Evolutionary conservation across 2,329 filamentous ascomycete genomes (phyloP).

Genomic region (Ophiostoma triangulosporum): DNA sequence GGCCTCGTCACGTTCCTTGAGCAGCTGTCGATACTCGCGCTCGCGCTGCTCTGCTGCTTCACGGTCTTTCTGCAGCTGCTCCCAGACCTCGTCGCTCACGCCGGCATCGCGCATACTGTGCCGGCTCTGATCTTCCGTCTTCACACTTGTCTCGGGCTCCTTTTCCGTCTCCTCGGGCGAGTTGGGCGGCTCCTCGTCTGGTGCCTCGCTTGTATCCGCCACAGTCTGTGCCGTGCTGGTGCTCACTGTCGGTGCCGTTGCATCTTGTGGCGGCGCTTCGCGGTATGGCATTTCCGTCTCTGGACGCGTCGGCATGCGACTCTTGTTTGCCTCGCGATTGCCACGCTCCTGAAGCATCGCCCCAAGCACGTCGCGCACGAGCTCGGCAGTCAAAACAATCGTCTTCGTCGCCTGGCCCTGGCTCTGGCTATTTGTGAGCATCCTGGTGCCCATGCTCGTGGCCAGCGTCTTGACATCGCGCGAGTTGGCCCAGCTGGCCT

Average conservation of each 20-base stretch:
- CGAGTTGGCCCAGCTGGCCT: constrained; percentile 47
- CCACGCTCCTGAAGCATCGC: constrained; percentile 3
- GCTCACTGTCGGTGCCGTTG: background rate
- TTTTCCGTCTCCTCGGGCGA: background rate
- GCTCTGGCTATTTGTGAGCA: constrained; percentile 24
- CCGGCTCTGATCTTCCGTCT: background rate
- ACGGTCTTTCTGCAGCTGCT: constrained; percentile 41
- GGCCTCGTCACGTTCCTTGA: constrained; percentile 12
- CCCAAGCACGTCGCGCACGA: constrained; percentile 13
- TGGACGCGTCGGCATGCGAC: background rate
- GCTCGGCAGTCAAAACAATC: constrained; percentile 7
- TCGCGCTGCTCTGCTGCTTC: constrained; percentile 25
- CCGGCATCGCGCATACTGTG: constrained; percentile 33
- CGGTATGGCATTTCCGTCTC: background rate
- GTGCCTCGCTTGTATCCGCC: background rate
- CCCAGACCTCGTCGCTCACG: constrained; percentile 48
- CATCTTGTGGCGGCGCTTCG: background rate
- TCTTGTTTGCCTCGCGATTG: background rate
- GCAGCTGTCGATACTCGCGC: constrained; percentile 20
- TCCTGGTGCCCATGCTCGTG: constrained; percentile 32
- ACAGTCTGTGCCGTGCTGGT: background rate
- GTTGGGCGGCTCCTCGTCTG: background rate
- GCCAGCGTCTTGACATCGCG: constrained; percentile 45
- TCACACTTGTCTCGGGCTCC: no score
- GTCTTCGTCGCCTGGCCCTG: constrained; percentile 13